Base-by-base conservation (phyloP, 2,329 filamentous ascomycete species). In the Furcasterigmium furcatum region DNA sequence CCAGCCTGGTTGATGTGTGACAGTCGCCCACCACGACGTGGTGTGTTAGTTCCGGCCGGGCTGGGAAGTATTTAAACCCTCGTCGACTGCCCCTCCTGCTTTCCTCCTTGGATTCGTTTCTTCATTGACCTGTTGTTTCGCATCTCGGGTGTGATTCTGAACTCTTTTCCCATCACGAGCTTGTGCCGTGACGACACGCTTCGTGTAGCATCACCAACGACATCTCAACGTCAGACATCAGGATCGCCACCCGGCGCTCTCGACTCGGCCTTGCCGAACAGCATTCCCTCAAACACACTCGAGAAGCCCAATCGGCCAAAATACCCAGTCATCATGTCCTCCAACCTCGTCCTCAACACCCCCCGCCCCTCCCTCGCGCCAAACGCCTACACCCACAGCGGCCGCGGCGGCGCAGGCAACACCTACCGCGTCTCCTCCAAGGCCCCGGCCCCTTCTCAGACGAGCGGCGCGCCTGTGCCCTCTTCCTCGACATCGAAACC, bases 371-470 rank as follows among this genome's bases (percentile, higher is more conserved):
- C 71, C 47, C 65, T 74, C 36, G 57, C 55, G 42, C 63, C 68
- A 56, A 67, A 74, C 62, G 60, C 66, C 50, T 74, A 71, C 70
- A 67, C 70, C 43, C 74, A 78, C 66, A 70, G 73, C 7, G 77
- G 77, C 52, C 76, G 77, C 44, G 77, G 77, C 52, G 77, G 77
- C 47, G 73, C 73, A 3, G 77, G 77, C 54, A 81, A 81, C 70
- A 72, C 70, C 59, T 73, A 74, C 64, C 74, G 73, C 46, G 68
- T 71, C 12, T 64, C 72, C 16, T 52, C 57, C 6, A 54, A 58
- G 67, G 77, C 46, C 74, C n/a, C n/a, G n/a, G n/a, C n/a, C n/a
- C n/a, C n/a, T n/a, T 77, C 46, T 62, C 72, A 46, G 70, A 74
- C 49, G 48, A 61, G 45, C 73, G 68, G 50, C 60, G 64, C 43